A percentile compares a stretch with the other conserved stretches of the same genome.
phyloP scores from a whole-genome alignment of 192 early-diverging fungal genomes.

The Mortierella alpina region DNA sequence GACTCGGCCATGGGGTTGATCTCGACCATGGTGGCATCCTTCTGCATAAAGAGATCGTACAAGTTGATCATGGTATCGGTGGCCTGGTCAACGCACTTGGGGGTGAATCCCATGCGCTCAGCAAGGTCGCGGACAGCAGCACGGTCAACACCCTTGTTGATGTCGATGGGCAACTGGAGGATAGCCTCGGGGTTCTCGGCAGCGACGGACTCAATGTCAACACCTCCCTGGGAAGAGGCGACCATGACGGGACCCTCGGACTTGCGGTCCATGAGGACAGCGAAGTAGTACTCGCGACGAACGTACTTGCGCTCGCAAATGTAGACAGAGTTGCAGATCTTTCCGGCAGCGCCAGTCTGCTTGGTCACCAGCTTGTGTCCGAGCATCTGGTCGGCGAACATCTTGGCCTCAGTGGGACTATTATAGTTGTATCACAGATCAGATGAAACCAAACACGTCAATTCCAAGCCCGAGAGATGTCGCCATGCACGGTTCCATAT shows the following conservation, averaged over 20 bases:
- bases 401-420: slow-evolving; percentile 89
- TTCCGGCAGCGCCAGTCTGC: slow-evolving; percentile 95
- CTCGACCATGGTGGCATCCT: slow-evolving; percentile 98
- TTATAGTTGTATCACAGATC: background rate
- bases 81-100: slow-evolving; percentile 83
- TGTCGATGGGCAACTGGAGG: slow-evolving; percentile 91
- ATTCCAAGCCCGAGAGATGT: background rate
- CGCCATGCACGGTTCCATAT: background rate
- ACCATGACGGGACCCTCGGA: slow-evolving; percentile 96
- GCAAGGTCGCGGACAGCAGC: slow-evolving; percentile 87
- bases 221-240: slow-evolving; percentile 97
- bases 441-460: background rate
- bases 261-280: slow-evolving; percentile 97
- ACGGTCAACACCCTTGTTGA: slow-evolving; percentile 84
- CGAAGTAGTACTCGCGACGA: slow-evolving; percentile 99
- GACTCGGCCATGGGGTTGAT: slow-evolving; percentile 99
- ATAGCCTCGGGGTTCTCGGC: slow-evolving; percentile 97
- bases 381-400: slow-evolving; percentile 93
- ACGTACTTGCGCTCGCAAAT: slow-evolving; percentile 97
- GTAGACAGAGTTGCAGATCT: slow-evolving; percentile 94
- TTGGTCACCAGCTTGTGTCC: slow-evolving; percentile 98
- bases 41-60: slow-evolving; percentile 97
- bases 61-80: slow-evolving; percentile 92
- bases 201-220: slow-evolving; percentile 98
- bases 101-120: slow-evolving; percentile 90